Conservation (phyloP, 495 filamentous ascomycete genomes). For the Penicillium pancosmium region DNA sequence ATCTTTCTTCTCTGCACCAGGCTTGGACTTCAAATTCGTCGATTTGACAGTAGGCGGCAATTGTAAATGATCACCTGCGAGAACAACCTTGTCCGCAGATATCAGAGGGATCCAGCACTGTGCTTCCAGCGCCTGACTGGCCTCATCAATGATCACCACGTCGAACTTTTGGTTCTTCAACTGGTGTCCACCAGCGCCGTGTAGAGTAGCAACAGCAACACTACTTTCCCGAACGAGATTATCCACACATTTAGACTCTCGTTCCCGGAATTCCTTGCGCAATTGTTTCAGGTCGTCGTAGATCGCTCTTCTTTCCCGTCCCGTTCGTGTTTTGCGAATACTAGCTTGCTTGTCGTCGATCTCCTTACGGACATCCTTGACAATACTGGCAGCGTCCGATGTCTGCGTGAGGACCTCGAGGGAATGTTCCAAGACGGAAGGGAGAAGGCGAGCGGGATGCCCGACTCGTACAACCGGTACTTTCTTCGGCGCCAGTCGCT, state of each 20-base stretch:
- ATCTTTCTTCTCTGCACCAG: conserved; percentile 22
- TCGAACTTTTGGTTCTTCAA: conserved; percentile 82
- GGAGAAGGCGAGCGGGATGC: conserved; percentile 89
- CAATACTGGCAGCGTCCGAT: conserved; percentile 84
- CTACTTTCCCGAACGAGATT: conserved; percentile 75
- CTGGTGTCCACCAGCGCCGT: conserved; percentile 89
- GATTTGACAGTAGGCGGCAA: conserved; percentile 94
- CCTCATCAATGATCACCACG: conserved; percentile 94
- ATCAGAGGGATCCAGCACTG: conserved; percentile 97
- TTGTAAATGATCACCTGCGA: conserved; percentile 94
- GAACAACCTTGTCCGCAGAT: conserved; percentile 77
- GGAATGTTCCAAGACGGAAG: conserved; percentile 84
- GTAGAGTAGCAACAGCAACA: conserved; percentile 89
- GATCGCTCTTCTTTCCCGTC: conserved; percentile 76
- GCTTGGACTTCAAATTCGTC: conserved; percentile 25
- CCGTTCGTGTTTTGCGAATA: conserved; percentile 82
- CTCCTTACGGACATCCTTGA: conserved; percentile 87
- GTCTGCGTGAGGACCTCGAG: conserved; percentile 92
- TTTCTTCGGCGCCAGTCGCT: conserved; percentile 79
- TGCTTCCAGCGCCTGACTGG: conserved; percentile 91
- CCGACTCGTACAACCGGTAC: conserved; percentile 88
- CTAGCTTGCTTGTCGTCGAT: conserved; percentile 91
- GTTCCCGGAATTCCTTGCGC: conserved; percentile 83
- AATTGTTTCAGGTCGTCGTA: conserved; percentile 84
- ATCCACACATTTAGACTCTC: conserved; percentile 79